These are phyloP conservation scores for Euphrasia confusa DNA, from an alignment of 257 asterid species.

Conservation along the genomic window DNA sequence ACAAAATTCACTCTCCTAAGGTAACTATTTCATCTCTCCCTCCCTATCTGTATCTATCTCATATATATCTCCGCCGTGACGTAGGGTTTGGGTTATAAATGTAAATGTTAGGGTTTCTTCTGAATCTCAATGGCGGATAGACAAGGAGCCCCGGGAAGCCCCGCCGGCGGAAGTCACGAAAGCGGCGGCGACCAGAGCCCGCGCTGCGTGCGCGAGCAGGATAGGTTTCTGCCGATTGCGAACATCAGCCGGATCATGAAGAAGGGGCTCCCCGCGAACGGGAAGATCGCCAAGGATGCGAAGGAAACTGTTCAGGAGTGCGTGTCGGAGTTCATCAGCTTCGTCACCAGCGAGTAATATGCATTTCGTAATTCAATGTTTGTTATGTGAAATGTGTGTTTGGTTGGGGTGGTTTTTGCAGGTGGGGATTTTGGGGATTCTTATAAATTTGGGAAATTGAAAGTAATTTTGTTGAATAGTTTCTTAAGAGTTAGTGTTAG, in stretches of 20 bases:
- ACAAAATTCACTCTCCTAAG: slow-evolving; percentile 26
- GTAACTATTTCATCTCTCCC: not conserved
- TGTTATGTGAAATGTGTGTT: not conserved
- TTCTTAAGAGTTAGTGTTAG: not conserved
- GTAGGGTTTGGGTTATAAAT: slow-evolving; percentile 15
- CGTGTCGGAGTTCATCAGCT: slow-evolving; percentile 73
- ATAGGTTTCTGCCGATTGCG: slow-evolving; percentile 64
- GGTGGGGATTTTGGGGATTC: not conserved
- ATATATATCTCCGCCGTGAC: not conserved
- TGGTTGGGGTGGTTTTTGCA: not conserved
- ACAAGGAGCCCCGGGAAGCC: slow-evolving; percentile 46
- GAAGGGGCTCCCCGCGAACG: slow-evolving; percentile 64
- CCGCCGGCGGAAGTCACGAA: slow-evolving; percentile 54
- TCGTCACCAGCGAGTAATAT: slow-evolving; percentile 65
- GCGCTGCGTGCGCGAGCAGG: slow-evolving; percentile 59
- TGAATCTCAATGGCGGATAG: slow-evolving; percentile 47
- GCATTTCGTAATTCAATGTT: slow-evolving; percentile 10
- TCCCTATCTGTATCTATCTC: not conserved
- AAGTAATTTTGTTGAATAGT: not conserved
- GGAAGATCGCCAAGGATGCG: slow-evolving; percentile 62
- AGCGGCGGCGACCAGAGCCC: slow-evolving; percentile 67
- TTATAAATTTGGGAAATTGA: not conserved
- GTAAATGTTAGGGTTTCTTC: slow-evolving; percentile 19
- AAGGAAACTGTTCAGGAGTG: slow-evolving; percentile 78
- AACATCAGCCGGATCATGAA: slow-evolving; percentile 71